Base-by-base conservation (phyloP, 2,329 filamentous ascomycete species). In the Fusarium chlamydosporum region DNA sequence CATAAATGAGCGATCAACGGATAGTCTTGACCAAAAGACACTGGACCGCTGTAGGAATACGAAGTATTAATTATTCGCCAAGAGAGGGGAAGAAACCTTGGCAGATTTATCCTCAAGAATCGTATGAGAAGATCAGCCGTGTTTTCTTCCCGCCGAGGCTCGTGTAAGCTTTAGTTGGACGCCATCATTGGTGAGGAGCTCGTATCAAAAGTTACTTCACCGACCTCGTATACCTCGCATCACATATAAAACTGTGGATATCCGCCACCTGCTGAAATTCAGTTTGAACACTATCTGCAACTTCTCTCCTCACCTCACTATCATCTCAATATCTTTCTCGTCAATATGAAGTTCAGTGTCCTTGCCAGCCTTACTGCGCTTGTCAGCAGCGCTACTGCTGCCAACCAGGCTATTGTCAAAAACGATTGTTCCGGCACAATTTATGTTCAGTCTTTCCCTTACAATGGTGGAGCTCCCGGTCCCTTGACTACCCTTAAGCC, bases 331-430 rank as follows among this genome's bases (percentile, higher is more conserved):
- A 20, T 50, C 37, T 11, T 50, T 27, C n/a, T 48, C 10, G 13
- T 55, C 70, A 77, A 23, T 33, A 78, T 78, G 76, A 77, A 78
- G 75, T 56, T 73, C 59, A 67, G 55, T 56, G 35, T 75, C 20
- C 45, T 73, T 47, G 45, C 73, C 50, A 62, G 74, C 11, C 27
- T 72, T 64, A 76, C 76, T 58, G 75, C 79, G 70, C 68, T 80
- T 59, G 48, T 79, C 46, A 76, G 69, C 7, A 65, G 52, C 34
- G 54, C 46, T 27, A 74, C 68, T 61, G 75, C 77, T 40, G 79
- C 79, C 63, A 74, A 80, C 55, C 69, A 77, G 52, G 79, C 79
- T 51, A 59, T 76, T 48, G 79, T 81, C 62, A 74, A 73, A 55
- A 81, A 81, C 74, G 73, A 72, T 62, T 81, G 79, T 72, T 11